Evolutionary conservation across 2,329 filamentous ascomycete genomes (phyloP).

Genomic region (Cladosporium sp.): DNA sequence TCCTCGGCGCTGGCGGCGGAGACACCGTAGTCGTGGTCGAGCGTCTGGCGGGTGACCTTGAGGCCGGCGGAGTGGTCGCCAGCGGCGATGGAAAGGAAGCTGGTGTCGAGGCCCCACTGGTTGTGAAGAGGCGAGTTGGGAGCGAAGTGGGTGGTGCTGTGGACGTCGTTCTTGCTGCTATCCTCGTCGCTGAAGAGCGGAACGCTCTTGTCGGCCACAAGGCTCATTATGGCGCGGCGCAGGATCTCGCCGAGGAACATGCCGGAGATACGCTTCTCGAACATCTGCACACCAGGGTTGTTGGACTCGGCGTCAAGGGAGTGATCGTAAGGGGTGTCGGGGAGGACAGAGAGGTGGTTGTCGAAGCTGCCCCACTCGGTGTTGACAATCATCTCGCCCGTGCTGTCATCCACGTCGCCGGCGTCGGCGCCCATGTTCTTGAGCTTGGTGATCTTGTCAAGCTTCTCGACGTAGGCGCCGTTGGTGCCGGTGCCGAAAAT

Average conservation of each 20-base stretch:
- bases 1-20: constrained; percentile 74
- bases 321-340: constrained; percentile 75
- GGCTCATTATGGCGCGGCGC: constrained; percentile 65
- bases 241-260: constrained; percentile 98
- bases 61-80: constrained; percentile 69
- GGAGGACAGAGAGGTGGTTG: constrained; percentile 82
- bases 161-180: constrained; percentile 60
- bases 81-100: constrained; percentile 80
- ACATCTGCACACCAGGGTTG: constrained; percentile 96
- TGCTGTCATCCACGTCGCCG: constrained; percentile 66
- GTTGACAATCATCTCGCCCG: constrained; percentile 95
- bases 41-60: constrained; percentile 65
- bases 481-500: constrained; percentile 98
- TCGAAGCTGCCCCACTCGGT: constrained; percentile 99
- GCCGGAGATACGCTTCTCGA: constrained; percentile 95
- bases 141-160: constrained; percentile 64
- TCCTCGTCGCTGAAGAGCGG: constrained; percentile 72
- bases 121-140: constrained; percentile 62
- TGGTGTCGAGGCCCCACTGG: constrained; percentile 86
- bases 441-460: constrained; percentile 76
- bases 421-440: constrained; percentile 34
- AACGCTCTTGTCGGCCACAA: constrained; percentile 61
- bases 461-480: constrained; percentile 92
- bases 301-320: constrained; percentile 72
- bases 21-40: constrained; percentile 71